These are phyloP conservation scores for Stylosanthes scabra DNA, from an alignment of 331 rosid species.

Conservation along the genomic window DNA sequence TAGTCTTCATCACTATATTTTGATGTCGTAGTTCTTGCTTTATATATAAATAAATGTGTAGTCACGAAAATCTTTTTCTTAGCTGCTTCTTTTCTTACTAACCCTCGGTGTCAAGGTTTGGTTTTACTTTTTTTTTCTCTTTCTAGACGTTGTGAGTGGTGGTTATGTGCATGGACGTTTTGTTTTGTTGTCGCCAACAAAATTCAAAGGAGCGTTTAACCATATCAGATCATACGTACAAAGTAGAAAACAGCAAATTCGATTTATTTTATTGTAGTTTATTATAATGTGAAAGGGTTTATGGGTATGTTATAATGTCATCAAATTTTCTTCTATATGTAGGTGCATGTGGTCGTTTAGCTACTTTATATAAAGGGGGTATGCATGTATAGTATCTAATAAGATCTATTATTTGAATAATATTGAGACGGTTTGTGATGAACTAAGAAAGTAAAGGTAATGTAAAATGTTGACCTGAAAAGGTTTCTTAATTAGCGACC, in stretches of 20 bases:
- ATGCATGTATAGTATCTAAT: neutral
- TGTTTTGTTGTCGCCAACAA: slow-evolving; percentile 1
- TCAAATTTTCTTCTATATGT: neutral
- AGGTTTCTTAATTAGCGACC: neutral
- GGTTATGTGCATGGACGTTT: neutral
- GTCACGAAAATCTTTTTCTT: neutral
- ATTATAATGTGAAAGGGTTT: too few relatives aligned
- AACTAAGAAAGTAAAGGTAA: neutral
- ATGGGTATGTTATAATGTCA: neutral
- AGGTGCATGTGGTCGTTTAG: neutral
- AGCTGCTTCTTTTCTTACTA: neutral
- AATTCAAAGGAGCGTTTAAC: slow-evolving; percentile 39
- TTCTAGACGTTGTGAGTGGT: slow-evolving; percentile 1
- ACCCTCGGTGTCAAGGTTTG: neutral
- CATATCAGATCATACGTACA: slow-evolving; percentile 2
- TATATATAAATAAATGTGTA: slow-evolving; percentile 16
- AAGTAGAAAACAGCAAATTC: too few relatives aligned
- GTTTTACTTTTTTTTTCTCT: neutral
- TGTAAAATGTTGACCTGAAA: slow-evolving; percentile 1
- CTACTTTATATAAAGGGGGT: slow-evolving; percentile 6
- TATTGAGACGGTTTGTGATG: neutral
- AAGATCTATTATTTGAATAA: neutral
- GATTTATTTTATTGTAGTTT: too few relatives aligned
- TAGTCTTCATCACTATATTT: too few relatives aligned
- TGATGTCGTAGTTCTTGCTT: neutral